A percentile compares a stretch with the other conserved stretches of the same genome.
phyloP scores from a whole-genome alignment of 306 rosid species.

The Prunus persica region Prunus_persica_NCBIv2 NC_034014.1:9256501-9257000 shows the following conservation, averaged over 20 bases:
- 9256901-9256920: neutral
- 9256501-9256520: conserved; percentile 61
- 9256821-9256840: neutral
- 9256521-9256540: conserved; percentile 75
- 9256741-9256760: neutral
- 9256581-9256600: conserved; percentile 12
- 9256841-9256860: neutral
- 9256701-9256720: conserved; percentile 39
- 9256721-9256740: neutral
- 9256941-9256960: no score
- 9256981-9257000: no score
- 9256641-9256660: neutral
- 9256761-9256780: neutral
- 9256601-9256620: neutral
- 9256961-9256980: no score
- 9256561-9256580: conserved; percentile 10
- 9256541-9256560: conserved; percentile 79
- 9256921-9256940: neutral
- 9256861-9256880: neutral
- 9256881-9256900: neutral
- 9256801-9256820: neutral
- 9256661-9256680: neutral
- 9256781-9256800: neutral
- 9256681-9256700: conserved; percentile 84
- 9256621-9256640: neutral